Conservation (phyloP, 2,329 filamentous ascomycete genomes). For the Fusarium penzigii region DNA sequence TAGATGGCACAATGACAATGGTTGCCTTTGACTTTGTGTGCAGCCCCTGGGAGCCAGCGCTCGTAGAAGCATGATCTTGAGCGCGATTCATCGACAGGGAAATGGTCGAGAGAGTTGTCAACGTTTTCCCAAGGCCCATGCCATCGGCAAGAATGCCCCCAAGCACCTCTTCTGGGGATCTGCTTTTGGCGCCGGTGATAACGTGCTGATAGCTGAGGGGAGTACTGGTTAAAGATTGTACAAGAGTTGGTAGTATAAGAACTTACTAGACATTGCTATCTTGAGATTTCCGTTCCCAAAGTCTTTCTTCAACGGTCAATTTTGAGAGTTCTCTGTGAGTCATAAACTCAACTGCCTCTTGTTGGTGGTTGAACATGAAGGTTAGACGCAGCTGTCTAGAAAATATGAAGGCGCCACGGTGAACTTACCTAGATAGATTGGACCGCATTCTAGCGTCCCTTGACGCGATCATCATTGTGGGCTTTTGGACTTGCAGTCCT, state of each 20-base stretch:
- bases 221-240: not conserved
- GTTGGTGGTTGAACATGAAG: not conserved
- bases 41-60: not conserved
- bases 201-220: not conserved
- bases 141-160: slow-evolving; percentile 5
- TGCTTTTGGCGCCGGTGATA: slow-evolving; percentile 3
- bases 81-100: not conserved
- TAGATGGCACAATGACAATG: not conserved
- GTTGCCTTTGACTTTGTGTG: too few species aligned
- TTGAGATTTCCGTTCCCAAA: not conserved
- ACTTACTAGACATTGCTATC: not conserved
- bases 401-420: too few species aligned
- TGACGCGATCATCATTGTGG: too few species aligned
- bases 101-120: slow-evolving; percentile 1
- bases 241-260: not conserved
- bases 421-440: not conserved
- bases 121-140: slow-evolving; percentile 4
- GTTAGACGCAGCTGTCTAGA: too few species aligned
- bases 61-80: too few species aligned
- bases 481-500: too few species aligned
- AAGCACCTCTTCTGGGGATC: not conserved
- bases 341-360: not conserved
- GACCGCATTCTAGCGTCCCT: too few species aligned
- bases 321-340: not conserved
- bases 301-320: too few species aligned